Evolutionary conservation across 179 eudicot genomes (phyloP).

Genomic region (Vitellaria paradoxa): DNA sequence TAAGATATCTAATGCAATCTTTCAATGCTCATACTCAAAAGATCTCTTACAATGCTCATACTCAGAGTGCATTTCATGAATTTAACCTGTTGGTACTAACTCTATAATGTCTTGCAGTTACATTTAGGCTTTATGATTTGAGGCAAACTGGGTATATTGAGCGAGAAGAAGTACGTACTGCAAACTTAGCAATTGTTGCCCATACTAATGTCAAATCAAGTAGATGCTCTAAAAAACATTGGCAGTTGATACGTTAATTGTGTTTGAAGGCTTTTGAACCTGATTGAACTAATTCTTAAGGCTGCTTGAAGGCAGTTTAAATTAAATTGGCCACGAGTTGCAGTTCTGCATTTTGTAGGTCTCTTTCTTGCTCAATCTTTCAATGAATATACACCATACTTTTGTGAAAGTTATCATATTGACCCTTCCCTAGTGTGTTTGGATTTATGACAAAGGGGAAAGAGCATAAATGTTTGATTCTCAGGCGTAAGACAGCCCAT

Average conservation of each 20-base stretch:
- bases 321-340: background rate
- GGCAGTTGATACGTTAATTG: background rate
- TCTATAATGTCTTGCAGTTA: constrained; percentile 53
- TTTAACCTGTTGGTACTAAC: background rate
- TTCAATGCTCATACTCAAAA: background rate
- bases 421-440: background rate
- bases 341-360: background rate
- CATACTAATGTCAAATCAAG: background rate
- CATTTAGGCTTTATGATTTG: constrained; percentile 87
- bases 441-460: background rate
- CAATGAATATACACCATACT: background rate
- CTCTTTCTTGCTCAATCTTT: background rate
- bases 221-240: background rate
- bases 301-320: background rate
- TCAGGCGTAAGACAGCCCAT: background rate
- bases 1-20: constrained; percentile 27
- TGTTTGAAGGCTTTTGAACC: background rate
- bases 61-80: background rate
- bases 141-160: constrained; percentile 89
- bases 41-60: too few relatives aligned
- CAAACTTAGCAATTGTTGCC: background rate
- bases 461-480: background rate
- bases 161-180: constrained; percentile 77
- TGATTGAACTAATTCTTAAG: background rate
- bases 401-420: background rate